Evolutionary conservation across 371 early-diverging fungal species (phyloP), one percentile per base, ranked within the genome.

Genomic region (Mortierella sp.): DNA sequence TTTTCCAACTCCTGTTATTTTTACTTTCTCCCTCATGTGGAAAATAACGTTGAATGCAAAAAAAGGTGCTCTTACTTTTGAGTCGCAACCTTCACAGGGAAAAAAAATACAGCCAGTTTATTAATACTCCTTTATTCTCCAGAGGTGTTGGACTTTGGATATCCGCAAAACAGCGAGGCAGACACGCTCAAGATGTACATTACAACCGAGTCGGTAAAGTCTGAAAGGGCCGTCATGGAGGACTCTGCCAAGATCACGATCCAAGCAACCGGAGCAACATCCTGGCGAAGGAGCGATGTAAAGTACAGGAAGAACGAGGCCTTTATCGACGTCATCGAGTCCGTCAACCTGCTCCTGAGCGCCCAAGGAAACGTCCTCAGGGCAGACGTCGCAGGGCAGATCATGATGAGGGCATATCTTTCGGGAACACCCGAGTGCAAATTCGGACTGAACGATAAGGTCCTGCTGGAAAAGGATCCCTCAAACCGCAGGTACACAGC

Each of bases 81-180:
- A 34, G 34, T 58, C 19, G 19, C 34, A 39, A 10, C 45, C 37
- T 58, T 73, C n/a, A 58, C 22, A 29, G 48, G 37, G 9, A 39
- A 47, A 16, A 45, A 58, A 24, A 45, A 22, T 5, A 26, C 34
- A 16, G 14, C 19, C 5, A 10, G 8, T 50, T 39, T 26, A 40
- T 37, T 45, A n/a, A n/a, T n/a, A n/a, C 11, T 40, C 48, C 52
- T 10, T 64, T 11, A 6, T 19, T 70, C 24, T 44, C 11, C 26
- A 95, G 97, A 97, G 88, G 93, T 97, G 40, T 90, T 96, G 64
- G 97, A 97, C 80, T 95, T 96, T 88, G 97, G 97, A 34, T 95
- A 94, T 85, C 97, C 96, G 47, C 97, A 97, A 84, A 95, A 94
- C 78, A 94, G 94, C 53, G 97, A 97, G 74, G 90, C 94, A 16